Evolutionary conservation across 306 rosid species (phyloP), one percentile per base, ranked within the genome.

Genomic region (Leucaena leucocephala): DNA sequence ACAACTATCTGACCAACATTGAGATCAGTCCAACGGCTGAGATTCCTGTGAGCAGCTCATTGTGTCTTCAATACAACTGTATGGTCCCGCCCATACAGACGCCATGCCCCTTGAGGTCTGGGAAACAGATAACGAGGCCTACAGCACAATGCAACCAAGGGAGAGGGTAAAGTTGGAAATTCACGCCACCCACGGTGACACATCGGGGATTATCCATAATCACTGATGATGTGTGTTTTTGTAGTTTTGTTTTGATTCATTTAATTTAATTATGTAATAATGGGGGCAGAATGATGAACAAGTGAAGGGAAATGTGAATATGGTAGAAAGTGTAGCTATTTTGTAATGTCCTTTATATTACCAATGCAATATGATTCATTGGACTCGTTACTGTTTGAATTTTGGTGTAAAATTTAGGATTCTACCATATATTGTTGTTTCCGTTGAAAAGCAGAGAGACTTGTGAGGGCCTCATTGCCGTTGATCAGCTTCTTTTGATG

Each of bases 11-110:
- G 0, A 95, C 99, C 3, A 96, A 97, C 57, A 93, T 95, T 0
- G 88, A 87, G 81, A 95, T 95, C 17, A 93, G 70, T 62, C 99
- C 99, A 16, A 88, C 96, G 85, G 98, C 98, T 11, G 97, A 93
- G 88, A 95, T 95, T 86, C 99, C 99, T 0, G 12, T 85, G 77
- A 95, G 96, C 22, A 90, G 87, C 58, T 84, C 98, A 5, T 19
- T 95, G 87, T 95, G 99, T 77, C 81, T 95, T n/a, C 98, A 95
- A 81, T 95, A 93, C 10, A 95, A 95, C 34, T 95, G 99, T 27
- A 95, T 95, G 99, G 96, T 95, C 36, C 99, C 97, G 7, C 99
- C 98, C 8, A 58, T 91, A 10, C 87, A 85, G 85, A 84, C 94
- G 45, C 92, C 93, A n/a, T 95, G 99, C 79, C 98, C 99, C 8